phyloP scores from a whole-genome alignment of 805 yeast species.

The Ogataea pilisensis region DNA sequence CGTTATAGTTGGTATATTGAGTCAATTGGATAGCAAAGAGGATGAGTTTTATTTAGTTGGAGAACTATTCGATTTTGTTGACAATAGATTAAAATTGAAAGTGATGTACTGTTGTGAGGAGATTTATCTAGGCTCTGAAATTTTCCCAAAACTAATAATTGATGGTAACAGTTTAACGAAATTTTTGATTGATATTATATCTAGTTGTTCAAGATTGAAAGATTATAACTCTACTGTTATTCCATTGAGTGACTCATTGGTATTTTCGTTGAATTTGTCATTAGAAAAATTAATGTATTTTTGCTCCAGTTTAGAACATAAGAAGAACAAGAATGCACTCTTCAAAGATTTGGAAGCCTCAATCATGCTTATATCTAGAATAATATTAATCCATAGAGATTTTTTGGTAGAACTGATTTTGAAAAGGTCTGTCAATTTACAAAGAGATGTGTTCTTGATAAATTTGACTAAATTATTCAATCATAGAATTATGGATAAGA shows the following conservation, averaged over 20 bases:
- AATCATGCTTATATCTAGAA: slow-evolving; percentile 47
- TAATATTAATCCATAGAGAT: slow-evolving; percentile 54
- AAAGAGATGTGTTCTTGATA: slow-evolving; percentile 43
- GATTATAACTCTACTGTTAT: slow-evolving; percentile 10
- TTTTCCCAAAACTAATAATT: slow-evolving; percentile 32
- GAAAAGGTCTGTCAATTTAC: slow-evolving; percentile 36
- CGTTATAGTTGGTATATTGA: slow-evolving; percentile 10
- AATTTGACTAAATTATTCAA: slow-evolving; percentile 44
- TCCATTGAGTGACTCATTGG: slow-evolving; percentile 34
- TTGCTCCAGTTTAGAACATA: slow-evolving; percentile 26
- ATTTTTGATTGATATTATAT: slow-evolving; percentile 40
- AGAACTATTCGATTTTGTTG: slow-evolving; percentile 36
- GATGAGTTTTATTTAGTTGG: slow-evolving; percentile 27
- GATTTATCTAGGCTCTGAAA: slow-evolving; percentile 37
- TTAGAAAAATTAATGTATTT: slow-evolving; percentile 35
- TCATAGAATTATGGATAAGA: slow-evolving; percentile 38
- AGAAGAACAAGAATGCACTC: slow-evolving; percentile 10
- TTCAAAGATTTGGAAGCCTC: slow-evolving; percentile 27
- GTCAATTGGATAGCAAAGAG: slow-evolving; percentile 8
- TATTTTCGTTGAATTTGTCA: slow-evolving; percentile 37
- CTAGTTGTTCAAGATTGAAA: slow-evolving; percentile 39
- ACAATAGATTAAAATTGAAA: slow-evolving; percentile 28
- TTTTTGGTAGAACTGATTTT: slow-evolving; percentile 44
- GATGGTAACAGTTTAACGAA: slow-evolving; percentile 32
- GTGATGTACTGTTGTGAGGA: slow-evolving; percentile 37